These are phyloP conservation scores for Penicillium thymicola DNA, from an alignment of 2,329 filamentous ascomycete genomes.

Conservation along the genomic window DNA sequence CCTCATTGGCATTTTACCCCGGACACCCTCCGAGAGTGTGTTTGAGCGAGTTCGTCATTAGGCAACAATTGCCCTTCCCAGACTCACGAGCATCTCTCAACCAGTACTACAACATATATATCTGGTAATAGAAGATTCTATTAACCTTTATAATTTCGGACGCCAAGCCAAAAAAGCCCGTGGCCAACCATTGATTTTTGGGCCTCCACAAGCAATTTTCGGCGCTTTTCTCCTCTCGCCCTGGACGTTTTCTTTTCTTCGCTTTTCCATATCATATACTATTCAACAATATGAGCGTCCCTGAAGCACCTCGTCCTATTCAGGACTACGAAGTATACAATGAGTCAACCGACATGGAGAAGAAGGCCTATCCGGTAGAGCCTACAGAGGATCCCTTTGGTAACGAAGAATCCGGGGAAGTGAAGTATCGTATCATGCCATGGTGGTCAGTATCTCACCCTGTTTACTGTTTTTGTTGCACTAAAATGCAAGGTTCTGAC, in stretches of 20 bases:
- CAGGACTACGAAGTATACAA: slow-evolving; percentile 17
- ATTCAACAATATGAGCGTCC: slow-evolving; percentile 13
- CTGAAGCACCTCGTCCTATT: slow-evolving; percentile 8
- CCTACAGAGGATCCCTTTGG: slow-evolving; percentile 33
- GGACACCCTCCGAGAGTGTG: not conserved
- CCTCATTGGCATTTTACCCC: slow-evolving; percentile 4
- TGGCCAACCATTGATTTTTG: slow-evolving; percentile 13
- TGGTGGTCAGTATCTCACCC: slow-evolving; percentile 35
- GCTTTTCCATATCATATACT: not conserved
- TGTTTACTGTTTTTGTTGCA: not conserved
- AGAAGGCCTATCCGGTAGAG: slow-evolving; percentile 13
- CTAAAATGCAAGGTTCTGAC: slow-evolving; percentile 1
- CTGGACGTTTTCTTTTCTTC: slow-evolving; percentile 2
- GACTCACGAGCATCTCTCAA: not conserved
- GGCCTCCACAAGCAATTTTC: slow-evolving; percentile 13
- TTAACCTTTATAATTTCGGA: slow-evolving; percentile 1
- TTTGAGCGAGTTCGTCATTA: not conserved
- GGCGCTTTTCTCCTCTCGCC: slow-evolving; percentile 13
- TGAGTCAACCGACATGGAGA: slow-evolving; percentile 17
- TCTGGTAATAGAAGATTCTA: not conserved
- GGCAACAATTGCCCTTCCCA: not conserved
- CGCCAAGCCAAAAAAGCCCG: slow-evolving; percentile 21
- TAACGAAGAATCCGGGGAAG: slow-evolving; percentile 36
- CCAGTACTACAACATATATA: not conserved
- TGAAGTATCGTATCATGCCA: slow-evolving; percentile 50